Evolutionary conservation across 345 rosid species (phyloP), one percentile per base, ranked within the genome.

Genomic region (Hevea brasiliensis): DNA sequence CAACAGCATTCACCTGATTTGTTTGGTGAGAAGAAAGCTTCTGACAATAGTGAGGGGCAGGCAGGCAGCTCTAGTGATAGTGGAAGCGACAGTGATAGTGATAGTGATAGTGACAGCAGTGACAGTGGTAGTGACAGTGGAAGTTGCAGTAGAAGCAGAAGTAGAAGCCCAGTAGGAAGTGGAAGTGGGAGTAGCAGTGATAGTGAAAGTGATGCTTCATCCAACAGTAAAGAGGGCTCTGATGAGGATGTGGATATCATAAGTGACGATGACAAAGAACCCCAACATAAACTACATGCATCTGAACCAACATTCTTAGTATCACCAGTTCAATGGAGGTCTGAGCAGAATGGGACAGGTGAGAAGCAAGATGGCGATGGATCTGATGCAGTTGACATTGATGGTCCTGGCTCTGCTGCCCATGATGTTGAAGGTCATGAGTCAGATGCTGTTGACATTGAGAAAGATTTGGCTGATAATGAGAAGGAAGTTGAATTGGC

Each of bases 211-310:
- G 97, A 90, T 81, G 89, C 87, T 82, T 87, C 97, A 71, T 89
- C 97, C 67, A 89, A 87, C 81, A 88, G 97, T 78, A 89, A 87
- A 80, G 92, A 92, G 73, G 98, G 84, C 9, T 83, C 98, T 74
- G 99, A 95, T 85, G 98, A 86, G 83, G 97, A 95, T 48, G 98
- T 92, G 73, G 98, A 95, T 85, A 92, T 95, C 68, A 87, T 92
- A 50, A 86, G 93, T 56, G 92, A 92, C 73, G 98, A 90, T 83
- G 97, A 92, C 73, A 84, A 84, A 81, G 90, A 82, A 68, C 77
- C 79, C 65, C 82, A 71, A 64, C 84, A 79, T 74, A 82, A 86
- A 51, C 35, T 81, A n/a, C 89, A 75, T 54, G 77, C 82, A 60
- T 66, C 84, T 42, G 87, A 81, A 77, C 85, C 73, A 24, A 73